A percentile compares a stretch with the other conserved stretches of the same genome.
Evolutionary conservation across 495 filamentous ascomycete species (phyloP).

Genomic region (Penicillium lividum): DNA sequence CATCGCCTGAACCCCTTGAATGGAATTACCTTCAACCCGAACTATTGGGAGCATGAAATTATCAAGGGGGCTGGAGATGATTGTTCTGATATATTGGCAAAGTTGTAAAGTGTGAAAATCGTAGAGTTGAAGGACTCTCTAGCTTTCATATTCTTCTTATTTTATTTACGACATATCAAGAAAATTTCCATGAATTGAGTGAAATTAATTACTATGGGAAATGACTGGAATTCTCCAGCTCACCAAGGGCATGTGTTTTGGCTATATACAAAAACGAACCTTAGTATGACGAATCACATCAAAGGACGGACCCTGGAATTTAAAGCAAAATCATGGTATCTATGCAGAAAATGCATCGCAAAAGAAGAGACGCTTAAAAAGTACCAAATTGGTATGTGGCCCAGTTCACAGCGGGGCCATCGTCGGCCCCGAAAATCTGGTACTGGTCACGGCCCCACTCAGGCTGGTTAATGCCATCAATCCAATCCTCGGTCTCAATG

Average conservation of each 20-base stretch:
- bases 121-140: too few relatives aligned
- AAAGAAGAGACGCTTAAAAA: slow-evolving; percentile 9
- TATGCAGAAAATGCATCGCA: neutral
- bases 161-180: too few relatives aligned
- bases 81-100: slow-evolving; percentile 25
- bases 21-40: slow-evolving; percentile 45
- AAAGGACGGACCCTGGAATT: neutral
- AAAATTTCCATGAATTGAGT: too few relatives aligned
- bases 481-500: slow-evolving; percentile 65
- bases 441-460: slow-evolving; percentile 64
- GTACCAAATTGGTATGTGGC: slow-evolving; percentile 64
- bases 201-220: neutral
- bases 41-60: slow-evolving; percentile 53
- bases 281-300: neutral
- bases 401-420: slow-evolving; percentile 61
- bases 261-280: slow-evolving; percentile 13
- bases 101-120: slow-evolving; percentile 15
- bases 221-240: neutral
- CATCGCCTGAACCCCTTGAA: slow-evolving; percentile 52
- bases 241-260: neutral
- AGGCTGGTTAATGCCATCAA: slow-evolving; percentile 79
- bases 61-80: slow-evolving; percentile 38
- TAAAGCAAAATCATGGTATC: slow-evolving; percentile 7
- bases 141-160: too few relatives aligned
- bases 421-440: slow-evolving; percentile 66